Evolutionary conservation across 2,329 filamentous ascomycete genomes (phyloP), one percentile per base, ranked within the genome.

Genomic region (Canariomyces notabilis): DNA sequence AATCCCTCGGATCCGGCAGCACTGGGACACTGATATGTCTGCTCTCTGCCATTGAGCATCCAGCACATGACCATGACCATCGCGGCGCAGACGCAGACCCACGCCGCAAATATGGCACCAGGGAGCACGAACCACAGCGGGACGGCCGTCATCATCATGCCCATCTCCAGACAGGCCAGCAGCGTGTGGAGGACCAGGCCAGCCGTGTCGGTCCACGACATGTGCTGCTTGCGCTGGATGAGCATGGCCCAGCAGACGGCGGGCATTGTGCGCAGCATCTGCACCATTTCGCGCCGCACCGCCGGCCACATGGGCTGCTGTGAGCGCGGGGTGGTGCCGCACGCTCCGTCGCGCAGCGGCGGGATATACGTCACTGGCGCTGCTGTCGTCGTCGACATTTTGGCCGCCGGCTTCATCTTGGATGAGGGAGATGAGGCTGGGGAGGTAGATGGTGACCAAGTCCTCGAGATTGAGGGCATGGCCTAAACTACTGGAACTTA

Each of bases 261-360:
- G 5, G 59, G 52, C 43, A 61, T 42, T 42, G 57, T 44, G 22
- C 46, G 34, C 50, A 56, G 35, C 48, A 59, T 52, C 22, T 49
- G 48, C 15, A 44, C 35, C 16, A 57, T 31, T 26, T 64, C 61
- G n/a, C 53, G 50, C 6, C 55, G 50, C 23, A 63, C 37, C 38
- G 59, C 46, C 12, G 50, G 16, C 40, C 49, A 37, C 3, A 56
- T 41, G 1, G 57, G 54, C 26, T 57, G 53, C 48, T 59, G 59
- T 5, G 51, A 51, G 14, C 60, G 57, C 1, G 63, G 62, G 7
- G 57, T 53, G 1, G 64, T 67, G 11, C 64, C 63, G 42, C 61
- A 63, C 0, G 64, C 61, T 2, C 62, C 60, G 41, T 67, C 65
- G 46, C 64, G 62, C 6, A 67, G 57, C 0, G 65, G 59, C 14